phyloP scores from a whole-genome alignment of 345 rosid species.

The Psidium friedrichsthalianum region DNA sequence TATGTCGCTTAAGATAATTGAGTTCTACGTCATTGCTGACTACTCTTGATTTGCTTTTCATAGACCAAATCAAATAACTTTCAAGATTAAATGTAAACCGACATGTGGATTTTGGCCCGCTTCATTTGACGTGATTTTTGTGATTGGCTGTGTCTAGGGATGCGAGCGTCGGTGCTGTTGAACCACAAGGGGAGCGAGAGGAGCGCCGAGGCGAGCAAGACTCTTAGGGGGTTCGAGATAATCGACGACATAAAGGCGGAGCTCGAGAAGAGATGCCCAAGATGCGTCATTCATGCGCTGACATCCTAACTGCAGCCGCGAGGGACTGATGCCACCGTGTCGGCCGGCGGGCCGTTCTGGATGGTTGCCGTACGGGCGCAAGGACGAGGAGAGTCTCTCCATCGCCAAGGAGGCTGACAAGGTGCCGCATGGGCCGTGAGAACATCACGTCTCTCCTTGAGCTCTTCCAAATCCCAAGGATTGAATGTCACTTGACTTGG shows the following conservation, averaged over 20 bases:
- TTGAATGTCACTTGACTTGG: slow-evolving; percentile 59
- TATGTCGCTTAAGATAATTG: background rate
- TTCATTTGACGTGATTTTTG: background rate
- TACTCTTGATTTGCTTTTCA: background rate
- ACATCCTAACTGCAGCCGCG: slow-evolving; percentile 42
- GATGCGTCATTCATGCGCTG: slow-evolving; percentile 71
- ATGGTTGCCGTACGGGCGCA: slow-evolving; percentile 60
- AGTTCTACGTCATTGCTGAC: background rate
- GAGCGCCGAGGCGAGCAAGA: slow-evolving; percentile 44
- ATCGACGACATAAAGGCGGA: slow-evolving; percentile 61
- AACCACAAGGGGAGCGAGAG: slow-evolving; percentile 62
- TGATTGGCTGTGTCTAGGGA: slow-evolving; percentile 27
- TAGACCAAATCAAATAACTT: background rate
- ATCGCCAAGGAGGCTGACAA: slow-evolving; percentile 31
- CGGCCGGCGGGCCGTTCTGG: slow-evolving; percentile 65
- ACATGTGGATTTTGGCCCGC: background rate
- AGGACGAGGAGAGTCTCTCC: slow-evolving; percentile 48
- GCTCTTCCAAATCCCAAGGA: slow-evolving; percentile 58
- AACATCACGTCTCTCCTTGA: slow-evolving; percentile 38
- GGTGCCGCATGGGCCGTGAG: slow-evolving; percentile 62
- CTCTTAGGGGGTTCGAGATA: slow-evolving; percentile 58
- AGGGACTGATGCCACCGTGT: slow-evolving; percentile 49
- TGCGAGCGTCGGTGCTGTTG: slow-evolving; percentile 66
- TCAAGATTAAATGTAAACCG: fast-evolving
- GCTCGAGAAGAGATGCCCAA: slow-evolving; percentile 52